Percentiles rank a stretch among this genome's conserved stretches.
These are phyloP conservation scores for Clitopilus hobsonii DNA, from an alignment of 768 basidiomycete genomes.

Conservation along the genomic window DNA sequence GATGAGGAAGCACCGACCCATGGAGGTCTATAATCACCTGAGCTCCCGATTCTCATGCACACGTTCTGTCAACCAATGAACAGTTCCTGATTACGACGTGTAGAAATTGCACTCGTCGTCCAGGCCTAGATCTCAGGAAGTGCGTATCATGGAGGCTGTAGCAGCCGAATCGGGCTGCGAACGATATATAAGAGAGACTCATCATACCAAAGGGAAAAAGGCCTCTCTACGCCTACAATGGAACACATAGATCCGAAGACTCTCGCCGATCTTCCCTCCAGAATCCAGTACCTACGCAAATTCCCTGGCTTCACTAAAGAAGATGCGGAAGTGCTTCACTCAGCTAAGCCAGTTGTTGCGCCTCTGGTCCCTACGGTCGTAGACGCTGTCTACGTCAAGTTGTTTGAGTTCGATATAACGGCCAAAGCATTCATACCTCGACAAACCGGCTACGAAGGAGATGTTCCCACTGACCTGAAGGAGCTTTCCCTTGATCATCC, in stretches of 20 bases:
- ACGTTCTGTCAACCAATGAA: no score
- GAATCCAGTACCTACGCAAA: constrained; percentile 3
- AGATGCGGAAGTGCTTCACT: constrained; percentile 1
- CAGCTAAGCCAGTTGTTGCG: not conserved
- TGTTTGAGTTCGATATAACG: constrained; percentile 2
- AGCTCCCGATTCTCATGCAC: no score
- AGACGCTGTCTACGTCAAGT: constrained; percentile 2
- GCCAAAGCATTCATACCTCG: constrained; percentile 2
- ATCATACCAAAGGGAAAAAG: not conserved
- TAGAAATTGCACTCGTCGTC: no score
- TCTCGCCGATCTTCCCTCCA: not conserved
- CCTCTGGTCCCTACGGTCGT: not conserved
- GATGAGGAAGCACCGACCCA: no score
- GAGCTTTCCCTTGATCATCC: not conserved
- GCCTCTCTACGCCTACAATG: not conserved
- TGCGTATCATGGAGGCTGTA: no score
- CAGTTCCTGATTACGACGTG: no score
- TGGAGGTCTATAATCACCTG: no score
- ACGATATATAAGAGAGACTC: not conserved
- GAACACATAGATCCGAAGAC: not conserved
- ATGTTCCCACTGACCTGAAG: not conserved
- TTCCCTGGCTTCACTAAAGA: constrained; percentile 1
- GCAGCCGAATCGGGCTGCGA: no score
- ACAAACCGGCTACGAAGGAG: constrained; percentile 1
- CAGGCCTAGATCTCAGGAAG: no score